These are phyloP conservation scores for Xylaria scruposa DNA, from an alignment of 495 filamentous ascomycete species.

Conservation along the genomic window DNA sequence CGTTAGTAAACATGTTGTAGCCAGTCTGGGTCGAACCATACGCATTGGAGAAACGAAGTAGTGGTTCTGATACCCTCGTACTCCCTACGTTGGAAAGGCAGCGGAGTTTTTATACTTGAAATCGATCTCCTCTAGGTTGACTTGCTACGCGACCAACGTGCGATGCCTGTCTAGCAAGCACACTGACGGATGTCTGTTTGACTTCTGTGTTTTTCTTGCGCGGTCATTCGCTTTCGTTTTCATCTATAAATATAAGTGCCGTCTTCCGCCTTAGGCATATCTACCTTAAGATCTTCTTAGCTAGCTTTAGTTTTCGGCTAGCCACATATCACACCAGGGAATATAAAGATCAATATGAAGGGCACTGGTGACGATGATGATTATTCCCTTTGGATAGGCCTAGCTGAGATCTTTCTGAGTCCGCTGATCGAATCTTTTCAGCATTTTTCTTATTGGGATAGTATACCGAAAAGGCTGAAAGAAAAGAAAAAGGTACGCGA, in stretches of 20 bases:
- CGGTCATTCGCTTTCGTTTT: background rate
- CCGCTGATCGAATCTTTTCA: background rate
- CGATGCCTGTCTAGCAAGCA: too few relatives aligned
- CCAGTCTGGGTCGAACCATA: background rate
- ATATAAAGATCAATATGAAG: background rate
- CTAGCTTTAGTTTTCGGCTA: background rate
- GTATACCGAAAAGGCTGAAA: background rate
- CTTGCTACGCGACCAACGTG: too few relatives aligned
- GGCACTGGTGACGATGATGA: background rate
- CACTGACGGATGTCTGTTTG: background rate
- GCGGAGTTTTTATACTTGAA: background rate
- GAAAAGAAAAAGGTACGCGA: background rate
- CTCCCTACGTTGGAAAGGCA: background rate
- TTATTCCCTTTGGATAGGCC: background rate
- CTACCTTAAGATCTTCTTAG: background rate
- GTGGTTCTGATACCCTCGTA: background rate
- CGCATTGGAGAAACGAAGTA: background rate
- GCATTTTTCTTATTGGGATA: too few relatives aligned
- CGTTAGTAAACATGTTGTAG: background rate
- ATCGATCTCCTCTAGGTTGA: too few relatives aligned
- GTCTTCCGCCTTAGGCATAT: background rate
- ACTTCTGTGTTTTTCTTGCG: background rate
- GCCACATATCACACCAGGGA: background rate
- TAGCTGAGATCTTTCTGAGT: background rate
- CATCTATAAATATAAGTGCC: background rate